A percentile compares a stretch with the other conserved stretches of the same genome.
These are phyloP conservation scores for Crassisporium funariophilum DNA, from an alignment of 768 basidiomycete species.

Conservation along the genomic window DNA sequence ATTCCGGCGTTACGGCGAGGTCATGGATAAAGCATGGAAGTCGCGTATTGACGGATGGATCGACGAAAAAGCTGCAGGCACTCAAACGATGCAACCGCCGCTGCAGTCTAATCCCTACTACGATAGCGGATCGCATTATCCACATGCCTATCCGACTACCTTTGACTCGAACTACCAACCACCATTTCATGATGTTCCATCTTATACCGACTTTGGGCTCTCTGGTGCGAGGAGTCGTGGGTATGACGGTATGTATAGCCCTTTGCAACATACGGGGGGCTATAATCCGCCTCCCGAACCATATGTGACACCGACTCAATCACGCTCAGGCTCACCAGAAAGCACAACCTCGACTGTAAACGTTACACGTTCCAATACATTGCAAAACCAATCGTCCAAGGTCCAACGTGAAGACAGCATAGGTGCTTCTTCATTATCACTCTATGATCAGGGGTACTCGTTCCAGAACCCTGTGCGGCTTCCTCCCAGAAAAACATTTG, in stretches of 20 bases:
- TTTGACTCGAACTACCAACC: background rate
- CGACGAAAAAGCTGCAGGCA: conserved; percentile 2
- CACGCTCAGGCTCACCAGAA: background rate
- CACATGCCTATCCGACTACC: background rate
- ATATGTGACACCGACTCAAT: conserved; percentile 1
- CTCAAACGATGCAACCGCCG: background rate
- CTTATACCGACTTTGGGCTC: too few species aligned
- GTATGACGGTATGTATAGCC: too few species aligned
- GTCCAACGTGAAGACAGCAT: background rate
- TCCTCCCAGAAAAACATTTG: too few species aligned
- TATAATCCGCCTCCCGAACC: conserved; percentile 7
- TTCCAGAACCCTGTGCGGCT: too few species aligned
- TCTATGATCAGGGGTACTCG: too few species aligned
- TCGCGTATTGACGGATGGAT: conserved; percentile 14
- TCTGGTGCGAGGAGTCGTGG: too few species aligned
- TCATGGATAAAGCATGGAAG: conserved; percentile 35
- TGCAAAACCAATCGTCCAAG: background rate
- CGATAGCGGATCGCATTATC: background rate
- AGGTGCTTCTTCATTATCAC: too few species aligned
- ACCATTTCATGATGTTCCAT: too few species aligned
- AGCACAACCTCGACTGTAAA: background rate
- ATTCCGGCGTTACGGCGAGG: conserved; percentile 52
- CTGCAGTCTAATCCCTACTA: too few species aligned
- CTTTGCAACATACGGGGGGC: too few species aligned
- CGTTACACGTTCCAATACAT: background rate